Conservation (phyloP, 2,329 filamentous ascomycete genomes). For the Nigrospora osmanthi region DNA sequence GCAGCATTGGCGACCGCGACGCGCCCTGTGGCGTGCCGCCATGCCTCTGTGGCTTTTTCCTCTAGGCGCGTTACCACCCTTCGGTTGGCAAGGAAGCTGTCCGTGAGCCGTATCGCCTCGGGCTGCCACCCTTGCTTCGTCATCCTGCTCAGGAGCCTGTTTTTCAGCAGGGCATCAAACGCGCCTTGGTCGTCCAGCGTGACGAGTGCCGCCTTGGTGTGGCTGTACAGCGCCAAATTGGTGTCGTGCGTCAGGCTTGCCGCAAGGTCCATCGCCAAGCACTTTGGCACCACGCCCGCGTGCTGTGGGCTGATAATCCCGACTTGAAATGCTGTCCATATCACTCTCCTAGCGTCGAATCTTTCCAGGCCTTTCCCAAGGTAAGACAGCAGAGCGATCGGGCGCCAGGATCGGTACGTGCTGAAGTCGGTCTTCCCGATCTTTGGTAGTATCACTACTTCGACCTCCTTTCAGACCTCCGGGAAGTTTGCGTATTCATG, state of each 20-base stretch:
- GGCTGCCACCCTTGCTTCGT: slow-evolving; percentile 1
- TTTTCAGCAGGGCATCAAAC: slow-evolving; percentile 3
- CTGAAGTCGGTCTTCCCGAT: slow-evolving; percentile 2
- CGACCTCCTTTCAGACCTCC: not conserved
- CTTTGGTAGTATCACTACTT: slow-evolving; percentile 6
- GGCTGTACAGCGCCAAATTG: not conserved
- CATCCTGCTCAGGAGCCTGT: slow-evolving; percentile 2
- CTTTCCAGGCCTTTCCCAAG: slow-evolving; percentile 6
- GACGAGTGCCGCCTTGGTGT: not conserved
- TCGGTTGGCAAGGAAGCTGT: not conserved
- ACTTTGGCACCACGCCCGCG: slow-evolving; percentile 1
- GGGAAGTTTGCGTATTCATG: slow-evolving; percentile 1
- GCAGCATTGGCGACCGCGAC: slow-evolving; percentile 2
- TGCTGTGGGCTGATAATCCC: slow-evolving; percentile 2
- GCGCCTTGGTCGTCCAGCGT: slow-evolving; percentile 5
- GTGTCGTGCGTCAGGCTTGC: slow-evolving; percentile 1
- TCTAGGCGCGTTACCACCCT: slow-evolving; percentile 1
- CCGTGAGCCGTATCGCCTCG: not conserved
- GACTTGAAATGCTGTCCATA: not conserved
- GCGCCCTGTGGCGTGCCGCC: slow-evolving; percentile 3
- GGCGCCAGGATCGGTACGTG: slow-evolving; percentile 1
- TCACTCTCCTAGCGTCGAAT: slow-evolving; percentile 1
- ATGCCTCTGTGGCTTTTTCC: not conserved
- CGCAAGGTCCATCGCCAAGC: slow-evolving; percentile 1
- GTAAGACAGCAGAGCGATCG: slow-evolving; percentile 7